These are phyloP conservation scores for Picea mariana DNA, from an alignment of 83 land plant genomes.

Conservation along the genomic window DNA sequence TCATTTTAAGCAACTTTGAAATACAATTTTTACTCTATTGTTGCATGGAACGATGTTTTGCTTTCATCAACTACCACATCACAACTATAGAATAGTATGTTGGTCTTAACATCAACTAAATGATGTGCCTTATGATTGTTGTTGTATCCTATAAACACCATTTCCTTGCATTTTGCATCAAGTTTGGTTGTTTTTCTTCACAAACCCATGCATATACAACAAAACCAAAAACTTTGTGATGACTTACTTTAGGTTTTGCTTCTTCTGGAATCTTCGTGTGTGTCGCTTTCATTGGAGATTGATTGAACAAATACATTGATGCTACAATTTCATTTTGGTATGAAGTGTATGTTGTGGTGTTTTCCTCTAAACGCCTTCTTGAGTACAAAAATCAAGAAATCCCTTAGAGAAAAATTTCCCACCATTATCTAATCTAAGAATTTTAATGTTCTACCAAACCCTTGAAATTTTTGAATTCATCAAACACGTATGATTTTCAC, in stretches of 20 bases:
- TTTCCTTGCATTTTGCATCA: background rate
- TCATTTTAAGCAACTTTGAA: background rate
- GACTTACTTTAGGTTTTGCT: too few relatives aligned
- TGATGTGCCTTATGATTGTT: background rate
- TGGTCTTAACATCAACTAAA: background rate
- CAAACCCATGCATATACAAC: conserved; percentile 1
- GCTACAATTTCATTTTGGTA: background rate
- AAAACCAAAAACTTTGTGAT: background rate
- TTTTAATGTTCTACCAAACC: too few relatives aligned
- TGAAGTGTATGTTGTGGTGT: background rate
- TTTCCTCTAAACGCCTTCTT: background rate
- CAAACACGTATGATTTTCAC: too few relatives aligned
- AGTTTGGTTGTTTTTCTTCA: background rate
- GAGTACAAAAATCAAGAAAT: too few relatives aligned
- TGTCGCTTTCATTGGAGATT: background rate
- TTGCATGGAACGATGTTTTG: too few relatives aligned
- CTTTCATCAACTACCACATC: too few relatives aligned
- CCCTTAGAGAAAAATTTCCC: too few relatives aligned
- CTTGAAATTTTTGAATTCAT: too few relatives aligned
- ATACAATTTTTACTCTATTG: background rate
- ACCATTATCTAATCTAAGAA: too few relatives aligned
- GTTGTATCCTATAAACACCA: background rate
- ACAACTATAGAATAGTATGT: background rate
- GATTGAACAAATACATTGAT: background rate
- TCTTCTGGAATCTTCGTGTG: background rate